phyloP scores from a whole-genome alignment of 169 alveolate genomes.

The Eimeria necatrix region DNA sequence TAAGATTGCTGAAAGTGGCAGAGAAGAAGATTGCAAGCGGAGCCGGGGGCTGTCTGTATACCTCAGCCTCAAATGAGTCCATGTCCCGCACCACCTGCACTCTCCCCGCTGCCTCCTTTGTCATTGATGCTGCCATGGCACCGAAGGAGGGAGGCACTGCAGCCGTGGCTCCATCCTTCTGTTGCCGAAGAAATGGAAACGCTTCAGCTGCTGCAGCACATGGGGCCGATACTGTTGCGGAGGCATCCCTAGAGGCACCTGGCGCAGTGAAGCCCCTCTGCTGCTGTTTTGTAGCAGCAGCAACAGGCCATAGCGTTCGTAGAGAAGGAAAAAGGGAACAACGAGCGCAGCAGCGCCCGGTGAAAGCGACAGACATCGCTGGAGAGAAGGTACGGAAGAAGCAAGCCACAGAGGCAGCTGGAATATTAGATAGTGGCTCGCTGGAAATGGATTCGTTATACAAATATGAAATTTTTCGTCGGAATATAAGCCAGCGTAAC shows the following conservation, averaged over 20 bases:
- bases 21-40: constrained; percentile 66
- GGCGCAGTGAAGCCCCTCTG: not conserved
- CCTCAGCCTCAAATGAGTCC: constrained; percentile 73
- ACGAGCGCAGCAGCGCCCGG: not conserved
- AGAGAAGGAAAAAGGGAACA: not conserved
- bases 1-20: constrained; percentile 49
- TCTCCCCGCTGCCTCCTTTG: not conserved
- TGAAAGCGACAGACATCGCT: not conserved
- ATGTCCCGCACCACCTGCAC: constrained; percentile 39
- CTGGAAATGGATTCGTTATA: too few relatives aligned
- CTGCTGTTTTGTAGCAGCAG: not conserved
- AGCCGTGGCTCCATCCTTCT: not conserved
- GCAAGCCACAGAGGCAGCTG: too few relatives aligned
- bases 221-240: not conserved
- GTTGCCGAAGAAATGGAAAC: constrained; percentile 6
- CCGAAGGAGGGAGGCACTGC: constrained; percentile 19
- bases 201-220: constrained; percentile 27
- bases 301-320: not conserved
- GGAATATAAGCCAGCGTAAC: too few relatives aligned
- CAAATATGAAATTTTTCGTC: too few relatives aligned
- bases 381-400: too few relatives aligned
- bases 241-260: not conserved
- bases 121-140: not conserved
- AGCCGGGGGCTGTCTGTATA: constrained; percentile 59
- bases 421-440: too few relatives aligned